Evolutionary conservation across 176 grass and related monocot genomes (phyloP).

Genomic region (Avena insularis): DNA sequence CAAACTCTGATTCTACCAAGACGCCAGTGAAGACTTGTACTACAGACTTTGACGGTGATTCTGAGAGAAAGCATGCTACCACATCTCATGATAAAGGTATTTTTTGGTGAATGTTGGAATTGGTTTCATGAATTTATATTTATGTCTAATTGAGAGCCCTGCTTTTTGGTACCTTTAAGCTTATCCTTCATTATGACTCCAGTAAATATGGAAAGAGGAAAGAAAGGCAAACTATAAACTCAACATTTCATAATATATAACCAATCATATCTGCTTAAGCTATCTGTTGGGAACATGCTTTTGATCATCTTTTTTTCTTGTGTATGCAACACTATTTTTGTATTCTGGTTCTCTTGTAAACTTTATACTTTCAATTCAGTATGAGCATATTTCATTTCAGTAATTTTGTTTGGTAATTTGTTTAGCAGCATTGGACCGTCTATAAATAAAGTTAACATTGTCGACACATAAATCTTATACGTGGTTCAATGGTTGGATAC

Average conservation of each 20-base stretch:
- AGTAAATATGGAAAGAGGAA: slow-evolving; percentile 28
- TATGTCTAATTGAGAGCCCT: slow-evolving; percentile 27
- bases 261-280: slow-evolving; percentile 23
- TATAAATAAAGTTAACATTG: slow-evolving; percentile 1
- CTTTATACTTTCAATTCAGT: neutral
- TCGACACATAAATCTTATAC: neutral
- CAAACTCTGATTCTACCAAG: slow-evolving; percentile 57
- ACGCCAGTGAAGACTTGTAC: slow-evolving; percentile 31
- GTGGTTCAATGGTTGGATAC: slow-evolving; percentile 5
- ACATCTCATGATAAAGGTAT: slow-evolving; percentile 64
- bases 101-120: slow-evolving; percentile 38
- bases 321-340: neutral
- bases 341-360: slow-evolving; percentile 5
- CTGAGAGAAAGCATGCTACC: slow-evolving; percentile 43
- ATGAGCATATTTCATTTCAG: neutral
- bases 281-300: slow-evolving; percentile 20
- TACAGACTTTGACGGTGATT: slow-evolving; percentile 25
- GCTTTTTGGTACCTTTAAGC: slow-evolving; percentile 26
- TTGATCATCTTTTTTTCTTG: slow-evolving; percentile 1
- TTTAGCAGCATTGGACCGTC: slow-evolving; percentile 3
- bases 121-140: slow-evolving; percentile 24
- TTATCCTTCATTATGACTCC: slow-evolving; percentile 16
- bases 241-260: slow-evolving; percentile 16
- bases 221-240: neutral
- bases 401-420: neutral